Evolutionary conservation across 1,284 basidiomycete species (phyloP), one percentile per base, ranked within the genome.

Genomic region (Inonotus obliquus): DNA sequence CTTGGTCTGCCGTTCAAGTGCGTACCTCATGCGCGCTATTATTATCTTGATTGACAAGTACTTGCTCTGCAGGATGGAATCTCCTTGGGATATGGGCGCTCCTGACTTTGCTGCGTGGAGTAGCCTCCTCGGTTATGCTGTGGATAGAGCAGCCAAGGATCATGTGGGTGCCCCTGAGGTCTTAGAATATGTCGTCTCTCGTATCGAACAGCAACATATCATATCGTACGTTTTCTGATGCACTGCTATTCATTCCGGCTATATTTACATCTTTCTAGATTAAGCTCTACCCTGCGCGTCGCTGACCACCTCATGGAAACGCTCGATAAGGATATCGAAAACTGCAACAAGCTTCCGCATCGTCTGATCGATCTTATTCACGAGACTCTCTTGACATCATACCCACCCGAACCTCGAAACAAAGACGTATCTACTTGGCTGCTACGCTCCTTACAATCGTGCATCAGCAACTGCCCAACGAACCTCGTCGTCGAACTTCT

Each of bases 1-100:
- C 78, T 91, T 51, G 76, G 77, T 32, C 75, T 83, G 55, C 89
- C 89, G 4, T 90, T 90, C 68, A 72, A 75, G 81, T 85, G 68
- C 70, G 77, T 7, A 65, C 49, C 62, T 57, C 21, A 49, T 49
- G 59, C 27, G 2, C n/a, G 17, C 52, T 54, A 60, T 38, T 4
- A 25, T 57, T 45, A 38, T 17, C 1, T 37, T 27, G 17, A 49
- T 17, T 11, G 35, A 14, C 23, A 14, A 54, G 63, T 64, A 49
- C 62, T 56, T 17, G 55, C 45, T 62, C 45, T 5, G 44, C 65
- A 86, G 83, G 23, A 76, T 79, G 60, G 66, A 71, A 7, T 75
- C 75, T 66, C 69, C 74, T 13, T 89, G 84, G 83, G 81, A 83
- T 41, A 74, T 87, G 65, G 73, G 70, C 17, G 76, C 75, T 37